These are phyloP conservation scores for Curvularia lunata DNA, from an alignment of 2,329 filamentous ascomycete genomes.

Conservation along the genomic window DNA sequence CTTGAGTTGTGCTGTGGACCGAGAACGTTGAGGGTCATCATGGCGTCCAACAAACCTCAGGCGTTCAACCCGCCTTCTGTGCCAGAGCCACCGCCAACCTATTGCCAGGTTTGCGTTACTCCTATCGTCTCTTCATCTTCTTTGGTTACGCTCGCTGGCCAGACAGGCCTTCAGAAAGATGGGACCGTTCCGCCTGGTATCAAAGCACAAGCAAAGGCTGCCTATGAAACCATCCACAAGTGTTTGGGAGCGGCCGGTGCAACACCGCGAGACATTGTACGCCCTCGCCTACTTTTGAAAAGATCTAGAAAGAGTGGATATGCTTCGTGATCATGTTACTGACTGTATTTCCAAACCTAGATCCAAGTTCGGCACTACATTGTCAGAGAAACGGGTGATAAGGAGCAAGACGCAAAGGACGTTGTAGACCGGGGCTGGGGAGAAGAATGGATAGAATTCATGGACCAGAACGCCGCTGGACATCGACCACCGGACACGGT, in stretches of 20 bases:
- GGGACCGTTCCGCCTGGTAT: constrained; percentile 23
- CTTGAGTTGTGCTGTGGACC: too few relatives aligned
- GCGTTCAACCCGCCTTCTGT: constrained; percentile 40
- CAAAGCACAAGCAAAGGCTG: constrained; percentile 36
- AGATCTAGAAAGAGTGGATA: too few relatives aligned
- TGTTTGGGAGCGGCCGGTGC: constrained; percentile 39
- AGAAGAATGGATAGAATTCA: constrained; percentile 44
- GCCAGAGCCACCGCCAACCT: constrained; percentile 36
- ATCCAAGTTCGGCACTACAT: constrained; percentile 46
- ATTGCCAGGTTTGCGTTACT: constrained; percentile 41
- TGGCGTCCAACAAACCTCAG: constrained; percentile 33
- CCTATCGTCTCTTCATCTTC: constrained; percentile 37
- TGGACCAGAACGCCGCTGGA: constrained; percentile 42
- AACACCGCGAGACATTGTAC: constrained; percentile 42
- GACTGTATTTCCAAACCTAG: constrained; percentile 1
- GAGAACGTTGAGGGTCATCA: neutral
- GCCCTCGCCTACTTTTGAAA: neutral
- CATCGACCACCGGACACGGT: constrained; percentile 49
- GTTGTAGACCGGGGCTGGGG: constrained; percentile 43
- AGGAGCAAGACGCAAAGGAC: constrained; percentile 29
- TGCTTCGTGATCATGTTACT: neutral
- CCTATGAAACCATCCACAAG: constrained; percentile 37
- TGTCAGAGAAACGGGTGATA: constrained; percentile 42
- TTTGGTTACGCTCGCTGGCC: constrained; percentile 44
- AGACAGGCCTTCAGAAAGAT: constrained; percentile 32